These are phyloP conservation scores for Decorospora gaudefroyi DNA, from an alignment of 2,329 filamentous ascomycete genomes.

Conservation along the genomic window DNA sequence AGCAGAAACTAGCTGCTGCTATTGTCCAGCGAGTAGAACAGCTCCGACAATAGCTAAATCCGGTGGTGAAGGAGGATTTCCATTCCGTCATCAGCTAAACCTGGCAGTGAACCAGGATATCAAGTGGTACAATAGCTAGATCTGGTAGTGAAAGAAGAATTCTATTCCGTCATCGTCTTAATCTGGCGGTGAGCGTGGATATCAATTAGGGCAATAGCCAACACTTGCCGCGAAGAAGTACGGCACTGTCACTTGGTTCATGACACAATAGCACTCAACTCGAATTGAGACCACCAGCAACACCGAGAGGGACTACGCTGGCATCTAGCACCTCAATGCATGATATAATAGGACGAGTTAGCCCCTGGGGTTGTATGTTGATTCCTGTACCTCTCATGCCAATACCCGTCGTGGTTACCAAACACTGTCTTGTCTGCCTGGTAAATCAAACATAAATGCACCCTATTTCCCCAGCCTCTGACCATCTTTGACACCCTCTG, in stretches of 20 bases:
- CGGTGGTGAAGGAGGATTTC: neutral
- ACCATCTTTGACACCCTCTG: constrained; percentile 12
- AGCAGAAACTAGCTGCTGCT: neutral
- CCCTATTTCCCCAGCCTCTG: neutral
- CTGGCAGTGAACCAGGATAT: too few species aligned
- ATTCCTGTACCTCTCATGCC: neutral
- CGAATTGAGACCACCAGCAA: too few species aligned
- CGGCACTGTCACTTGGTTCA: too few species aligned
- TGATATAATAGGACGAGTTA: neutral
- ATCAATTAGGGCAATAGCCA: too few species aligned
- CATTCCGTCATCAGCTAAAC: neutral
- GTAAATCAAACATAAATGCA: neutral
- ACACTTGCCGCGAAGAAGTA: too few species aligned
- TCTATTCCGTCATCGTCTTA: too few species aligned
- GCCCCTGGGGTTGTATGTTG: neutral
- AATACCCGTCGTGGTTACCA: constrained; percentile 1
- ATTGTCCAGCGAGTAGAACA: neutral
- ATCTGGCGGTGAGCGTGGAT: too few species aligned
- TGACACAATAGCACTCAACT: too few species aligned
- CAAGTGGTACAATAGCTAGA: neutral
- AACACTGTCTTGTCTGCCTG: constrained; percentile 10
- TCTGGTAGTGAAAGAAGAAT: too few species aligned
- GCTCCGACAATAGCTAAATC: too few species aligned
- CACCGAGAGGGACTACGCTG: neutral
- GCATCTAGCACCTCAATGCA: neutral